Evolutionary conservation across 2,329 filamentous ascomycete species (phyloP).

Genomic region (Septoria linicola): DNA sequence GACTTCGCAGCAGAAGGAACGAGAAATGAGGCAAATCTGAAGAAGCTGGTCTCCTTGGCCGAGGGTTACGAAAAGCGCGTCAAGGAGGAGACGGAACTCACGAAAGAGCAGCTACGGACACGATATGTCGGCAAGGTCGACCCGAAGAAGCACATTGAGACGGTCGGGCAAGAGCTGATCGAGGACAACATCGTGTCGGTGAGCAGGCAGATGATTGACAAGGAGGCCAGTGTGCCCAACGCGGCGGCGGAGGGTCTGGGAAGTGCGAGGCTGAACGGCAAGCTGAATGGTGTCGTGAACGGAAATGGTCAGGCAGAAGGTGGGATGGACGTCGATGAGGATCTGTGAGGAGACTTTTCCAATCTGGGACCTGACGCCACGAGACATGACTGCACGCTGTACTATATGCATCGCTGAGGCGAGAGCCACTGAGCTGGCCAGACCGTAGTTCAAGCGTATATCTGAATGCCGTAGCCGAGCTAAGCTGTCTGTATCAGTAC

Average conservation of each 20-base stretch:
- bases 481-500: too few relatives aligned
- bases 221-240: conserved; percentile 89
- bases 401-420: too few relatives aligned
- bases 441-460: too few relatives aligned
- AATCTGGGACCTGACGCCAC: too few relatives aligned
- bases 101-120: conserved; percentile 96
- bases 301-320: conserved; percentile 18
- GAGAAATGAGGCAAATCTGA: conserved; percentile 82
- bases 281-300: conserved; percentile 17
- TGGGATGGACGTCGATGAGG: conserved; percentile 30
- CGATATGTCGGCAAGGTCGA: conserved; percentile 98
- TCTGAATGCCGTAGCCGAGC: too few relatives aligned
- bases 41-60: conserved; percentile 82
- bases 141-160: conserved; percentile 98
- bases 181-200: conserved; percentile 99
- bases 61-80: conserved; percentile 99
- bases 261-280: conserved; percentile 20
- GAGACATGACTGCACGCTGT: too few relatives aligned
- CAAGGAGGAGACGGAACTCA: conserved; percentile 96
- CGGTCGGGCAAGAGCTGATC: conserved; percentile 92
- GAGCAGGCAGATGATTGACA: conserved; percentile 99
- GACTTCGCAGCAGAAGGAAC: conserved; percentile 84
- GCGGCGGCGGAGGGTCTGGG: conserved; percentile 54
- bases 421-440: too few relatives aligned
- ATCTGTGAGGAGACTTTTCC: conserved; percentile 19